A percentile compares a stretch with the other conserved stretches of the same genome.
Evolutionary conservation across 306 rosid species (phyloP).

Genomic region (Cucumis cinereus): DNA sequence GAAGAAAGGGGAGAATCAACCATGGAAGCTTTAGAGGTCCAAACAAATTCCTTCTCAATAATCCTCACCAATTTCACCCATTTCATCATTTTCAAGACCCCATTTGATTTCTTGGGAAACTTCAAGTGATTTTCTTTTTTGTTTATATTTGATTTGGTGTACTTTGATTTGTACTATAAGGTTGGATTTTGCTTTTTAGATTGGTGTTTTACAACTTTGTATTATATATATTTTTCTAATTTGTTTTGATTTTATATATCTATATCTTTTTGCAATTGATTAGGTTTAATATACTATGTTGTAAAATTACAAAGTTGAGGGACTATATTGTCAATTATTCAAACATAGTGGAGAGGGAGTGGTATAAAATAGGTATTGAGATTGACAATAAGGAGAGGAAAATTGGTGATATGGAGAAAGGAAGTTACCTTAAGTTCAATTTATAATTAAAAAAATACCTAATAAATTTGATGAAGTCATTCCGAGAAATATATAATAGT

Average conservation of each 20-base stretch:
- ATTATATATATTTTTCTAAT: neutral
- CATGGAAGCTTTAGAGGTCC: conserved; percentile 12
- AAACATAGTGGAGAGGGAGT: no score
- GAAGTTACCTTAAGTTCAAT: no score
- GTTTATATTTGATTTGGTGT: neutral
- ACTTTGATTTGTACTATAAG: neutral
- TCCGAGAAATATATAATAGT: neutral
- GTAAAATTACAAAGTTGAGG: no score
- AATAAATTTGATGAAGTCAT: no score
- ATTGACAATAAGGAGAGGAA: no score
- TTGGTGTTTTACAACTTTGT: neutral
- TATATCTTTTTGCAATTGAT: no score
- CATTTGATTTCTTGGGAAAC: neutral
- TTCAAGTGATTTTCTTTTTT: neutral
- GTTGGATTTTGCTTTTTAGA: neutral
- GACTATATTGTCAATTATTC: no score
- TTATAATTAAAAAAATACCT: no score
- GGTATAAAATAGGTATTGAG: no score
- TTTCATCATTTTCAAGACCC: neutral
- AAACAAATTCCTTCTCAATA: neutral
- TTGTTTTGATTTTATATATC: no score
- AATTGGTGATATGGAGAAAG: no score
- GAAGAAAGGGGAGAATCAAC: neutral
- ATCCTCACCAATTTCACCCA: neutral
- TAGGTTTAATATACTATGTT: no score